Conservation (phyloP, 257 asterid genomes). For the Lantana camara region DNA sequence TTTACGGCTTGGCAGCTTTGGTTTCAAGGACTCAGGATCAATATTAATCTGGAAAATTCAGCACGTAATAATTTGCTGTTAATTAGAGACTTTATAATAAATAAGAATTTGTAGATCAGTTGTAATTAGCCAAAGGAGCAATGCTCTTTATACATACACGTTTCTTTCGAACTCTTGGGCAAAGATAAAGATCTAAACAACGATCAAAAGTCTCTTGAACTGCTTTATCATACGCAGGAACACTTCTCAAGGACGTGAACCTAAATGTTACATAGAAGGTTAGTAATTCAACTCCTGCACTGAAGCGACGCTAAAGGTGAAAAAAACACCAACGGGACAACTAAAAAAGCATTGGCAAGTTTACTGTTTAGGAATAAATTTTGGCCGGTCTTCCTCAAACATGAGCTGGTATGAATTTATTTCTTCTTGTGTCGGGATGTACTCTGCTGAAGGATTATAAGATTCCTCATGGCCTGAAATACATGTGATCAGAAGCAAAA, state of each 20-base stretch:
- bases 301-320: background rate
- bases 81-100: conserved; percentile 3
- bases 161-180: conserved; percentile 84
- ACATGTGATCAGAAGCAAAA: conserved; percentile 23
- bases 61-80: conserved; percentile 5
- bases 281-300: background rate
- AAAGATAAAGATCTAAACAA: conserved; percentile 89
- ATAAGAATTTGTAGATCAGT: conserved; percentile 8
- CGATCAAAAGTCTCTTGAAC: conserved; percentile 85
- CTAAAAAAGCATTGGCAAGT: conserved; percentile 18
- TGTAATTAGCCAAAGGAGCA: conserved; percentile 7
- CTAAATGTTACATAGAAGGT: conserved; percentile 40
- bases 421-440: conserved; percentile 92
- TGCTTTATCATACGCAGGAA: conserved; percentile 90
- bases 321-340: conserved; percentile 11
- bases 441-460: conserved; percentile 86
- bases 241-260: conserved; percentile 72
- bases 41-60: conserved; percentile 69
- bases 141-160: conserved; percentile 63
- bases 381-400: conserved; percentile 96
- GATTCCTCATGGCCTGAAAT: conserved; percentile 94
- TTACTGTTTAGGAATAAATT: conserved; percentile 84
- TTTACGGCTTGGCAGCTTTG: conserved; percentile 90
- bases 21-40: conserved; percentile 94
- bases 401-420: conserved; percentile 80